These are phyloP conservation scores for Nepenthes mirabilis DNA, from an alignment of 148 eudicot genomes.

Conservation along the genomic window DNA sequence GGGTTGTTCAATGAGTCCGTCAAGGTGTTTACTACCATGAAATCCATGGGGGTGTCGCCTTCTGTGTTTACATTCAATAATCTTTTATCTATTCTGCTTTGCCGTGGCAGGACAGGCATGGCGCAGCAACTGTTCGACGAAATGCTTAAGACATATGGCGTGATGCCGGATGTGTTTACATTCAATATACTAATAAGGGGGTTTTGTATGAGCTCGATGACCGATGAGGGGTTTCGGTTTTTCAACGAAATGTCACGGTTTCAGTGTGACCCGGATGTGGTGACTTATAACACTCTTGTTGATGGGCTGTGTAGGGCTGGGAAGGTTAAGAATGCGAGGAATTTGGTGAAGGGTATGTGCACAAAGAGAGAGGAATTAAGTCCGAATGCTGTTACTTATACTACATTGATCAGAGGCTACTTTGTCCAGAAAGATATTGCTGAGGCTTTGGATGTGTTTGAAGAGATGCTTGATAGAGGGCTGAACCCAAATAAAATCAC, in stretches of 20 bases:
- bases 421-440: conserved; percentile 19
- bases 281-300: conserved; percentile 35
- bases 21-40: conserved; percentile 23
- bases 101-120: conserved; percentile 26
- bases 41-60: conserved; percentile 24
- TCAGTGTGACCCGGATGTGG: conserved; percentile 21
- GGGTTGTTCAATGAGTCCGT: conserved; percentile 31
- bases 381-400: conserved; percentile 37
- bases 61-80: conserved; percentile 26
- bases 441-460: conserved; percentile 17
- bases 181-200: conserved; percentile 37
- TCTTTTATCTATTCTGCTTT: conserved; percentile 20
- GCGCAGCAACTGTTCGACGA: conserved; percentile 28
- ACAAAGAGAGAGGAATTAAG: conserved; percentile 18
- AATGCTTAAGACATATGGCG: conserved; percentile 36
- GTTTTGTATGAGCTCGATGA: conserved; percentile 30
- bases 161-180: conserved; percentile 22
- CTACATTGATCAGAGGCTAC: conserved; percentile 37
- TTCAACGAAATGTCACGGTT: conserved; percentile 26
- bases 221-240: conserved; percentile 29
- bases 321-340: conserved; percentile 21
- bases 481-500: conserved; percentile 26
- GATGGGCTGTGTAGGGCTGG: conserved; percentile 42
- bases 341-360: conserved; percentile 29
- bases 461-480: conserved; percentile 25